Conservation (phyloP, 257 asterid genomes). For the Gynochthodes officinalis region DNA sequence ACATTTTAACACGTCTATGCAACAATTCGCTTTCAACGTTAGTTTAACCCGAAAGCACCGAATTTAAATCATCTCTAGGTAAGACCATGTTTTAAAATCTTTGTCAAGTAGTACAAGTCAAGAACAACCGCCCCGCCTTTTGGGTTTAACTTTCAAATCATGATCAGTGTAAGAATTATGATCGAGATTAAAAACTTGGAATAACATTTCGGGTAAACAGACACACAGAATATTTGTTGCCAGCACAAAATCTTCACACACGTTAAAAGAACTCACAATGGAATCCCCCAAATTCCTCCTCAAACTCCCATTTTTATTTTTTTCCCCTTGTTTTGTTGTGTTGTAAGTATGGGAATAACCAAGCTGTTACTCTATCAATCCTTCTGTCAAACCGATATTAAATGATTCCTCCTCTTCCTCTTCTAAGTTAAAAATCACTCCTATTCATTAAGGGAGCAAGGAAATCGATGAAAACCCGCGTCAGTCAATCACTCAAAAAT, state of each 20-base stretch:
- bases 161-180: no score
- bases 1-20: no score
- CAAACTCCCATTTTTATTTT: no score
- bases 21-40: neutral
- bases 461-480: neutral
- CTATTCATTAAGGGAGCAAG: neutral
- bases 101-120: no score
- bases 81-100: neutral
- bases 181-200: no score
- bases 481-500: neutral
- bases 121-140: no score
- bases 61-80: neutral
- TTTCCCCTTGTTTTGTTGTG: no score
- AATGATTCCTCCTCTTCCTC: neutral
- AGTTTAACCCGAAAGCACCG: neutral
- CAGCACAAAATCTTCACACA: neutral
- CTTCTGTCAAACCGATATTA: constrained; percentile 13
- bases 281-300: neutral
- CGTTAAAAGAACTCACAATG: neutral
- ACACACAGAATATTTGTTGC: neutral
- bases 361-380: neutral
- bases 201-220: neutral
- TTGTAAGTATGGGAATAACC: neutral
- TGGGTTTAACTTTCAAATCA: no score
- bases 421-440: neutral